phyloP scores from a whole-genome alignment of 306 rosid species.

The Glycyrrhiza uralensis region DNA sequence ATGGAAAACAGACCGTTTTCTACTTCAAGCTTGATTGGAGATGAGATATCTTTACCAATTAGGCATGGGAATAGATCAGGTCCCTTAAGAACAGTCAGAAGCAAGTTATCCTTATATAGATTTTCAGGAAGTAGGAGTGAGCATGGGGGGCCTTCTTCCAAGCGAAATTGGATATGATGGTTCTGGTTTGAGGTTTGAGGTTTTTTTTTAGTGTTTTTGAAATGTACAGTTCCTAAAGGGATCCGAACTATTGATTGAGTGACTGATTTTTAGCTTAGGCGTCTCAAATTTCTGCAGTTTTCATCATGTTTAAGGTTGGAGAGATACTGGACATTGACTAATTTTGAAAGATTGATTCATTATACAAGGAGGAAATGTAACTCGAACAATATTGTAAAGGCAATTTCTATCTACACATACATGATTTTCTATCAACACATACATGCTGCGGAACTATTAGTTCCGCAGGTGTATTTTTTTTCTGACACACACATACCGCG shows the following conservation, averaged over 20 bases:
- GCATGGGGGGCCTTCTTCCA: conserved; percentile 70
- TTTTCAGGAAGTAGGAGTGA: conserved; percentile 84
- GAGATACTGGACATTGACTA: conserved; percentile 51
- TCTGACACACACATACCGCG: no score
- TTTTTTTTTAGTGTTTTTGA: conserved; percentile 33
- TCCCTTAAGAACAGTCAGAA: conserved; percentile 76
- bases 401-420: no score
- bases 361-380: conserved; percentile 66
- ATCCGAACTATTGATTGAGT: conserved; percentile 47
- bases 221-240: conserved; percentile 75
- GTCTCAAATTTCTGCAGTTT: conserved; percentile 38
- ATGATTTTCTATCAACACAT: no score
- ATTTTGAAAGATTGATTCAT: conserved; percentile 84
- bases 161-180: conserved; percentile 47
- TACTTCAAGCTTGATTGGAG: conserved; percentile 68
- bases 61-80: conserved; percentile 95
- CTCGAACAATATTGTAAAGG: conserved; percentile 51
- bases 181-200: conserved; percentile 46
- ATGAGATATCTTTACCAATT: conserved; percentile 67
- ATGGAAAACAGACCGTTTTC: conserved; percentile 86
- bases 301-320: conserved; percentile 39
- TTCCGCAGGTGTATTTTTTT: no score
- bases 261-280: conserved; percentile 51
- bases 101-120: conserved; percentile 69
- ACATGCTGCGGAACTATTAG: no score